phyloP scores from a whole-genome alignment of 2,329 filamentous ascomycete species.

The Fusarium nygamai region DNA sequence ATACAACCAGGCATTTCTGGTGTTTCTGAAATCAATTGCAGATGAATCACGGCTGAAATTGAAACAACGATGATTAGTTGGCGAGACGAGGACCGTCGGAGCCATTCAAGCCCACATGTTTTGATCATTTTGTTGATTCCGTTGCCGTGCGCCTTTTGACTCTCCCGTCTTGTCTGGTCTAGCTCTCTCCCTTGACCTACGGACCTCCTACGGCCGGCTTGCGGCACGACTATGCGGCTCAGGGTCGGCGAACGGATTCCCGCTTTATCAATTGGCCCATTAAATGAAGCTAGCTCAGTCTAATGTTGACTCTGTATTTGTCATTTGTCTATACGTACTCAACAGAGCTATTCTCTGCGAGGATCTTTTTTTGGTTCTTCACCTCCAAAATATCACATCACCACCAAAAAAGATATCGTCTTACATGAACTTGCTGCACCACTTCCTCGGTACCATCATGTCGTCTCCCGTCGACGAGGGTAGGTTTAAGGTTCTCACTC shows the following conservation, averaged over 20 bases:
- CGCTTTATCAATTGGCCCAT: background rate
- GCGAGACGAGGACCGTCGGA: background rate
- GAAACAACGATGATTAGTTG: background rate
- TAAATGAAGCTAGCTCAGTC: background rate
- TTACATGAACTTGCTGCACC: conserved; percentile 14
- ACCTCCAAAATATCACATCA: background rate
- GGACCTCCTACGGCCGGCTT: background rate
- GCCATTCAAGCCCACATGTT: background rate
- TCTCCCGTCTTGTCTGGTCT: background rate
- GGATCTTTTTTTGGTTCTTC: background rate
- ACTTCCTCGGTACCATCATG: conserved; percentile 22
- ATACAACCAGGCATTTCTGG: background rate
- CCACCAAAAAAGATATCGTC: background rate
- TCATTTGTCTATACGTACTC: background rate
- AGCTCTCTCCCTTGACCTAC: background rate
- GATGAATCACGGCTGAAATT: background rate
- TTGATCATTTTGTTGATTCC: background rate
- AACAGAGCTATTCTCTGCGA: background rate
- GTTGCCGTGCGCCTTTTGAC: background rate
- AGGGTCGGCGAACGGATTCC: background rate
- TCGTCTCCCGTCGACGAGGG: conserved; percentile 35
- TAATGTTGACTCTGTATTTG: background rate
- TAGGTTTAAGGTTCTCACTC: conserved; percentile 46
- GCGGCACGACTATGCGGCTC: background rate
- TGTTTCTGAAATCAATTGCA: background rate